Conservation (phyloP, 2,329 filamentous ascomycete species). For the Fusarium sp. region DNA sequence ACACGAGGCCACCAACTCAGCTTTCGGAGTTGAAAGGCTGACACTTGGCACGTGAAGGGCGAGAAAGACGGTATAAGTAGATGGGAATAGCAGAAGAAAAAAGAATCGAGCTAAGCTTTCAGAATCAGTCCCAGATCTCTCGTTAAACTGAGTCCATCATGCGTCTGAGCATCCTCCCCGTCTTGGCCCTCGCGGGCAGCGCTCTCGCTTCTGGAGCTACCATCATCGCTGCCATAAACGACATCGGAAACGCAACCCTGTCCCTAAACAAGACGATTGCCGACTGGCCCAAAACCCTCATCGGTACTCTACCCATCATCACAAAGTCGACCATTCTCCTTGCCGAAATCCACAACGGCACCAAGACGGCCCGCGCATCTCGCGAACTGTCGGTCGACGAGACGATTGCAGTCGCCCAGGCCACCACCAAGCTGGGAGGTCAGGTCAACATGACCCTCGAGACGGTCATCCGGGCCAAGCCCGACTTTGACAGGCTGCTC, state of each 20-base stretch:
- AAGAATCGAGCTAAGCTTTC: conserved; percentile 14
- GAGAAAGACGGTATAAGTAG: conserved; percentile 27
- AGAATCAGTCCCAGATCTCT: conserved; percentile 25
- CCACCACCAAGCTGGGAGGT: conserved; percentile 50
- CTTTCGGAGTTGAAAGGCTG: conserved; percentile 22
- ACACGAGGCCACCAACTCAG: conserved; percentile 33
- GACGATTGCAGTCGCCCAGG: conserved; percentile 52
- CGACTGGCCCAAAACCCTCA: conserved; percentile 52
- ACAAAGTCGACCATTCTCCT: conserved; percentile 54
- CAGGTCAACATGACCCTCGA: conserved; percentile 54
- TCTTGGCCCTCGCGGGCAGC: conserved; percentile 37
- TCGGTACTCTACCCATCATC: conserved; percentile 56
- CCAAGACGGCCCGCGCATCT: conserved; percentile 51
- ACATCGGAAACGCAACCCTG: conserved; percentile 49
- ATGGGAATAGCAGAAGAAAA: background rate
- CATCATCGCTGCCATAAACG: conserved; percentile 51
- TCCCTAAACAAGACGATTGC: conserved; percentile 50
- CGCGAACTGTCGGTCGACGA: conserved; percentile 53
- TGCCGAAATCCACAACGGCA: conserved; percentile 53
- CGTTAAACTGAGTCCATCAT: conserved; percentile 34
- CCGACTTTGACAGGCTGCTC: conserved; percentile 57
- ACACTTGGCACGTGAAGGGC: conserved; percentile 30
- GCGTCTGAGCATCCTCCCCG: conserved; percentile 41
- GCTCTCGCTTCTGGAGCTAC: conserved; percentile 49
- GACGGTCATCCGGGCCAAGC: conserved; percentile 54